phyloP scores from a whole-genome alignment of 2,329 filamentous ascomycete species.

The Calonectria montana region DNA sequence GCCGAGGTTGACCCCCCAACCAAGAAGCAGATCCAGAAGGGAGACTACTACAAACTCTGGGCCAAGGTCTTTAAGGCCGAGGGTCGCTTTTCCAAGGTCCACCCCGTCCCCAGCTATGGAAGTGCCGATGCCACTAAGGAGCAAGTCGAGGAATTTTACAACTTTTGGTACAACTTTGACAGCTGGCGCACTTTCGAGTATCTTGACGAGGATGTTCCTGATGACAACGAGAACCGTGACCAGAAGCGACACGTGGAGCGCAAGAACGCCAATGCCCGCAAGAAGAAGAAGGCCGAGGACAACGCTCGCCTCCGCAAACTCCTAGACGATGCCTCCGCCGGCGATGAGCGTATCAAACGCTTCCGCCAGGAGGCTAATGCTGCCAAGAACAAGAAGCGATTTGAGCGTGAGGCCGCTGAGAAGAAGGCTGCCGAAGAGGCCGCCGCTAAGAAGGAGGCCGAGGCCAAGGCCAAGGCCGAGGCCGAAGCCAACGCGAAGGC shows the following conservation, averaged over 20 bases:
- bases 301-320: constrained; percentile 89
- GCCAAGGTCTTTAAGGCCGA: constrained; percentile 89
- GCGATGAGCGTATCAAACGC: constrained; percentile 96
- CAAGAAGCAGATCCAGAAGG: constrained; percentile 89
- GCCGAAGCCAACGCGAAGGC: constrained; percentile 89
- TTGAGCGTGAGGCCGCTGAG: constrained; percentile 91
- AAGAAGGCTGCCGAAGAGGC: constrained; percentile 90
- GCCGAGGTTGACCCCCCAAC: constrained; percentile 91
- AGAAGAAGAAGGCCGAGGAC: constrained; percentile 99
- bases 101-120: constrained; percentile 89
- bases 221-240: constrained; percentile 98
- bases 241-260: constrained; percentile 98
- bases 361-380: constrained; percentile 94
- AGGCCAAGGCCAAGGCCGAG: constrained; percentile 82
- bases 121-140: constrained; percentile 86
- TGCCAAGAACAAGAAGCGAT: constrained; percentile 93
- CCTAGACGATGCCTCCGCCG: constrained; percentile 85
- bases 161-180: constrained; percentile 99
- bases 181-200: constrained; percentile 98
- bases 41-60: constrained; percentile 98
- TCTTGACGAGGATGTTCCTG: constrained; percentile 97
- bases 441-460: constrained; percentile 83
- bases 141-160: constrained; percentile 95
- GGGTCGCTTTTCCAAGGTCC: constrained; percentile 88
- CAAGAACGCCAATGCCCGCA: constrained; percentile 97